Evolutionary conservation across 805 yeast species (phyloP).

Genomic region (Yamadazyma paraphyllophila): DNA sequence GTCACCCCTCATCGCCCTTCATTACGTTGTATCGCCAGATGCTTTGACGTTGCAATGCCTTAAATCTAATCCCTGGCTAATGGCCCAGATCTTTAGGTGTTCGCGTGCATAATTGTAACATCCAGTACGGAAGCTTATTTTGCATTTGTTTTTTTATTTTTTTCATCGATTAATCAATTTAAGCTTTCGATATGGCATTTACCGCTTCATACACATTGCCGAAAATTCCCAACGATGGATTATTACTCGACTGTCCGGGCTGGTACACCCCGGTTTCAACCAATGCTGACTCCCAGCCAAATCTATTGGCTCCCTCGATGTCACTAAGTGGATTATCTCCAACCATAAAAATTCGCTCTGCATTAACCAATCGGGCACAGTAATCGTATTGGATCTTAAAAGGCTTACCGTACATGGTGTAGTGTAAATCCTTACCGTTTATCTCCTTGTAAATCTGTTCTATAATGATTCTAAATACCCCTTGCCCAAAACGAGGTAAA

Average conservation of each 20-base stretch:
- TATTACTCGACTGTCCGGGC: constrained; percentile 41
- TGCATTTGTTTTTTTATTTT: neutral
- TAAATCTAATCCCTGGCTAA: neutral
- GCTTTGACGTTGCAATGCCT: too few species aligned
- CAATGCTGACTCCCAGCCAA: constrained; percentile 86
- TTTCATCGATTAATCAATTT: neutral
- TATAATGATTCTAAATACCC: constrained; percentile 69
- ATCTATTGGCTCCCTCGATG: constrained; percentile 80
- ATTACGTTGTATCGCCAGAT: too few species aligned
- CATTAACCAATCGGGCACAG: constrained; percentile 64
- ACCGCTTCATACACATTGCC: constrained; percentile 50
- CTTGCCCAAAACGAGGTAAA: constrained; percentile 86
- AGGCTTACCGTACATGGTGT: constrained; percentile 79
- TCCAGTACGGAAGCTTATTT: neutral
- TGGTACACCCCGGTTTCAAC: constrained; percentile 86
- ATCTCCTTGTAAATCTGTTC: constrained; percentile 57
- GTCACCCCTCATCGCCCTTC: too few species aligned
- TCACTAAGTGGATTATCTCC: constrained; percentile 97
- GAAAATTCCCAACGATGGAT: constrained; percentile 50
- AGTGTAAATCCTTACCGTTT: constrained; percentile 48
- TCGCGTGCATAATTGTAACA: constrained; percentile 1
- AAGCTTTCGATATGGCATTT: constrained; percentile 2
- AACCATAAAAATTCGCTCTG: constrained; percentile 80
- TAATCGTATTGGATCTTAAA: constrained; percentile 73
- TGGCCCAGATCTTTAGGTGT: neutral